Percentiles rank a stretch among this genome's conserved stretches.
These are phyloP conservation scores for Ramalina peruviana DNA, from an alignment of 495 filamentous ascomycete genomes.

Conservation along the genomic window DNA sequence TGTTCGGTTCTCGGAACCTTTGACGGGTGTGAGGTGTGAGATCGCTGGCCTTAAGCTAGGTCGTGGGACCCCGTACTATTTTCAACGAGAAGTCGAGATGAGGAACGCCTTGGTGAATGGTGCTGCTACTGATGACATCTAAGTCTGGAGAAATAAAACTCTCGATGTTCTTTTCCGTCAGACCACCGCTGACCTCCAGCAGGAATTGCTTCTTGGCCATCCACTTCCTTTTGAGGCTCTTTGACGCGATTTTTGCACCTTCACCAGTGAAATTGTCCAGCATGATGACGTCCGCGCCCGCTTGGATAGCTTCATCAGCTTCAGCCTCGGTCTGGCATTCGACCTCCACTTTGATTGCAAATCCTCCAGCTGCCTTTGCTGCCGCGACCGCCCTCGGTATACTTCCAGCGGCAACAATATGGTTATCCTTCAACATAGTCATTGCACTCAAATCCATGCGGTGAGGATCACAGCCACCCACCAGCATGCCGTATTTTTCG, in stretches of 20 bases:
- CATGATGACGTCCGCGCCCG: constrained; percentile 93
- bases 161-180: constrained; percentile 73
- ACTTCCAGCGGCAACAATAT: constrained; percentile 71
- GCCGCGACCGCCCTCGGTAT: constrained; percentile 73
- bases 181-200: constrained; percentile 82
- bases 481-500: constrained; percentile 94
- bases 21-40: too few relatives aligned
- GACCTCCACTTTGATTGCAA: constrained; percentile 87
- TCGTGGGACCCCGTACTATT: constrained; percentile 31
- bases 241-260: constrained; percentile 57
- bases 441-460: constrained; percentile 83
- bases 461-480: constrained; percentile 83
- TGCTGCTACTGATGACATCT: constrained; percentile 89
- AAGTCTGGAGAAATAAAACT: constrained; percentile 74
- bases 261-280: constrained; percentile 82
- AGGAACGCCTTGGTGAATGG: constrained; percentile 85
- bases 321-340: constrained; percentile 79
- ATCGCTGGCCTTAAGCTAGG: too few relatives aligned
- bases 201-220: constrained; percentile 39
- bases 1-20: too few relatives aligned
- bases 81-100: constrained; percentile 96
- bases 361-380: constrained; percentile 74
- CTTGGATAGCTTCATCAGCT: constrained; percentile 77
- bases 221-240: constrained; percentile 50
- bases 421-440: constrained; percentile 99